These are phyloP conservation scores for Eucalyptus shirleyi DNA, from an alignment of 345 rosid species.

Conservation along the genomic window DNA sequence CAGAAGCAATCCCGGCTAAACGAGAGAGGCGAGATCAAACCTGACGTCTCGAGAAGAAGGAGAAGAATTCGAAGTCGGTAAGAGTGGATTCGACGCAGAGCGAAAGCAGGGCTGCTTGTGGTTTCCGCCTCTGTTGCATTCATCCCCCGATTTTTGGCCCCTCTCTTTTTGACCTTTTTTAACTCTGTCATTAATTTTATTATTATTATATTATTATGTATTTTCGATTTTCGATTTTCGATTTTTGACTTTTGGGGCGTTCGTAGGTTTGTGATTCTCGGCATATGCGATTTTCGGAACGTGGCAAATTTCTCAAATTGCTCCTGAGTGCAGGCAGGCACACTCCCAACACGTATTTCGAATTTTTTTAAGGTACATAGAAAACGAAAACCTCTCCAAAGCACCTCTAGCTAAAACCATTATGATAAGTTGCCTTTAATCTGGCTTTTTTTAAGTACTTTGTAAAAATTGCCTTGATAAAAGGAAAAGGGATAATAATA, in stretches of 20 bases:
- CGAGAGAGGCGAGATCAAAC: not conserved
- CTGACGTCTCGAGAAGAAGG: not conserved
- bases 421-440: no score
- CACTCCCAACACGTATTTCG: not conserved
- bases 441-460: not conserved
- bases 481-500: not conserved
- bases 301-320: not conserved
- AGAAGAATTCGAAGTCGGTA: not conserved
- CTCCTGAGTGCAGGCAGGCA: not conserved
- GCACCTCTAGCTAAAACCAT: no score
- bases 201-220: no score
- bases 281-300: not conserved
- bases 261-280: not conserved
- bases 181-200: not conserved
- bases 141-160: not conserved
- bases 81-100: not conserved
- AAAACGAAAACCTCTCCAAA: fast-evolving
- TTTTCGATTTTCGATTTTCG: no score
- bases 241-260: not conserved
- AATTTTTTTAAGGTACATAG: not conserved
- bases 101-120: not conserved
- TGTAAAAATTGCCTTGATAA: not conserved
- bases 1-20: not conserved
- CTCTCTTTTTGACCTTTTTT: fast-evolving
- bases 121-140: not conserved